Evolutionary conservation across 2,329 filamentous ascomycete species (phyloP), one percentile per base, ranked within the genome.

Genomic region (Dendrostoma leiphaemia): DNA sequence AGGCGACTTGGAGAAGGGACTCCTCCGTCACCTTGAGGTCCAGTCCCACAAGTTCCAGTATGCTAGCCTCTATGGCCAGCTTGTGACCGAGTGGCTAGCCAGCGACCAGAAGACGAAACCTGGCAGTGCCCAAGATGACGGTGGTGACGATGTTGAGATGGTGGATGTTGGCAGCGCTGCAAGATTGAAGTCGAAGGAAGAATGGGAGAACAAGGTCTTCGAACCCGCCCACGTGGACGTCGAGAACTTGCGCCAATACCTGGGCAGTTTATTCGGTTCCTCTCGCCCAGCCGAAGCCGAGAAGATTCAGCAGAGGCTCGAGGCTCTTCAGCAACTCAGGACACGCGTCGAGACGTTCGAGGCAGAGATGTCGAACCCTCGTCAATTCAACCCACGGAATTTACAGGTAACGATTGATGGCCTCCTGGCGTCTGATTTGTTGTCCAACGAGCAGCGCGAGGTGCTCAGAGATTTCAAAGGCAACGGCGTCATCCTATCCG

Each of bases 41-140:
- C 71, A 75, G 48, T 73, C 72, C 6, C 67, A 71, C 15, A 74
- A 71, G 57, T 76, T 73, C 51, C 62, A 71, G 48, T 76, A 74
- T 43, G 74, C 76, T 0, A 70, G 71, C 8, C 65, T 78, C 2
- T 78, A 77, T 40, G 74, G 71, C 3, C 66, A 74, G 45, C 67
- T 78, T 4, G 74, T 77, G n/a, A 77, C 70, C 0, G 76, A 78
- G 57, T 78, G 74, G 75, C 65, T 78, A 1, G 70, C 69, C 1
- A 21, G 64, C 68, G 10, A 45, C 7, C 24, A 48, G 21, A 45
- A 53, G 8, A 17, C 15, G 61, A 64, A 10, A 8, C 4, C 10
- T 10, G 0, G 65, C 66, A 56, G 66, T 59, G 24, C 54, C 7
- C 32, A 54, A 1, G 53, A 62, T 5, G 46, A 44, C 3, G n/a